Conservation (phyloP, 2,329 filamentous ascomycete species). For the Chalara sp. region DNA sequence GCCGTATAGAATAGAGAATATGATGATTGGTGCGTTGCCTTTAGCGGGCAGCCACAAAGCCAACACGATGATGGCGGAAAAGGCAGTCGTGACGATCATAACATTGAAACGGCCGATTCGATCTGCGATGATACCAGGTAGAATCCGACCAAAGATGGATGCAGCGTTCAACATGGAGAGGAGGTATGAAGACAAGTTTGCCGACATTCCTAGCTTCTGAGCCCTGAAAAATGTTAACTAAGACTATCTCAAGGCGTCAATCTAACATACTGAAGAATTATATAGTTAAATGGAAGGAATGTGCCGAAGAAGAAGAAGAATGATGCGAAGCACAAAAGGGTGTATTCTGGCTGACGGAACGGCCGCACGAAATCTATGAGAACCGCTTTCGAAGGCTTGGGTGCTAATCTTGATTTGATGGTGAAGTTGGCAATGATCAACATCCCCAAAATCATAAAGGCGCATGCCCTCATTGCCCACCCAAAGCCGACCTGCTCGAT, state of each 20-base stretch:
- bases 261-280: constrained; percentile 24
- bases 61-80: constrained; percentile 40
- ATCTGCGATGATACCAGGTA: constrained; percentile 48
- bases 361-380: constrained; percentile 30
- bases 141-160: constrained; percentile 46
- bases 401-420: constrained; percentile 42
- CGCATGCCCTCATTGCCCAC: constrained; percentile 50
- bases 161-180: constrained; percentile 46
- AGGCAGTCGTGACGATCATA: constrained; percentile 39
- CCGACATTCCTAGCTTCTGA: constrained; percentile 39
- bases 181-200: constrained; percentile 42
- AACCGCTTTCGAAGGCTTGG: constrained; percentile 27
- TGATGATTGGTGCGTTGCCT: constrained; percentile 50
- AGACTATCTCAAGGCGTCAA: background rate
- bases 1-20: constrained; percentile 62
- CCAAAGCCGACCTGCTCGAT: constrained; percentile 45
- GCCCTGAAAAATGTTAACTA: constrained; percentile 31
- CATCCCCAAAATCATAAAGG: constrained; percentile 50
- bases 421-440: constrained; percentile 45
- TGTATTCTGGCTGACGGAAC: constrained; percentile 32
- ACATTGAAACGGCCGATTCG: constrained; percentile 47
- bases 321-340: constrained; percentile 30
- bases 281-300: constrained; percentile 47
- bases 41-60: constrained; percentile 46
- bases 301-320: constrained; percentile 44